Evolutionary conservation across 257 asterid genomes (phyloP).

Genomic region (Apocynum venetum): DNA sequence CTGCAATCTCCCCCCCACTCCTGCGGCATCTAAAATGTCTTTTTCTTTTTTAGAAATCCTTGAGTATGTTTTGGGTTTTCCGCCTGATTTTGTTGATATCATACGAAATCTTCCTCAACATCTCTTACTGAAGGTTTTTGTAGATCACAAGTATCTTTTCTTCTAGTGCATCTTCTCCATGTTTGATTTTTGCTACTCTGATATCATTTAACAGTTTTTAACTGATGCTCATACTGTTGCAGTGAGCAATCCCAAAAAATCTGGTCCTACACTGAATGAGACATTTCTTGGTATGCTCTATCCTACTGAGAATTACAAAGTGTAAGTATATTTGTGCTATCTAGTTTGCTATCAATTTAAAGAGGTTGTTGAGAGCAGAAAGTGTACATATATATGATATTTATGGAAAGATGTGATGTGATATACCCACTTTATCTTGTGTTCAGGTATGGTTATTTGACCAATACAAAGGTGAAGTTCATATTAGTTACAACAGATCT

Average conservation of each 20-base stretch:
- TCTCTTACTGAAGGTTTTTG: neutral
- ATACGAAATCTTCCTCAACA: no score
- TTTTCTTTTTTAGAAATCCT: no score
- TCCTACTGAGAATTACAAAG: slow-evolving; percentile 98
- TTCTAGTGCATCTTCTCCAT: neutral
- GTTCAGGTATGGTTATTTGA: slow-evolving; percentile 89
- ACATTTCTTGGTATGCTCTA: slow-evolving; percentile 95
- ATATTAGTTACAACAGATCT: slow-evolving; percentile 94
- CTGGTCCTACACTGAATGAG: slow-evolving; percentile 84
- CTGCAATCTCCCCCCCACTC: neutral
- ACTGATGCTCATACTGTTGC: slow-evolving; percentile 28
- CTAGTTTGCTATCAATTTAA: neutral
- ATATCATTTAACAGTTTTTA: neutral
- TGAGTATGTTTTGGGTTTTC: no score
- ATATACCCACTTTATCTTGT: slow-evolving; percentile 10
- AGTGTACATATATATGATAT: neutral
- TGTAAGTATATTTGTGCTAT: slow-evolving; percentile 43
- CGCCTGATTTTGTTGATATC: no score
- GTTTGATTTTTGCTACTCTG: neutral
- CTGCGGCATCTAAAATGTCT: no score
- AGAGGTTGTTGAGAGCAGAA: neutral
- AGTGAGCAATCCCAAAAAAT: slow-evolving; percentile 97
- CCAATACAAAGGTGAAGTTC: slow-evolving; percentile 97
- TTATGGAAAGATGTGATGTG: neutral
- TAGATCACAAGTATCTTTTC: slow-evolving; percentile 1